Evolutionary conservation across 805 yeast genomes (phyloP).

Genomic region (Lipomyces sp.): DNA sequence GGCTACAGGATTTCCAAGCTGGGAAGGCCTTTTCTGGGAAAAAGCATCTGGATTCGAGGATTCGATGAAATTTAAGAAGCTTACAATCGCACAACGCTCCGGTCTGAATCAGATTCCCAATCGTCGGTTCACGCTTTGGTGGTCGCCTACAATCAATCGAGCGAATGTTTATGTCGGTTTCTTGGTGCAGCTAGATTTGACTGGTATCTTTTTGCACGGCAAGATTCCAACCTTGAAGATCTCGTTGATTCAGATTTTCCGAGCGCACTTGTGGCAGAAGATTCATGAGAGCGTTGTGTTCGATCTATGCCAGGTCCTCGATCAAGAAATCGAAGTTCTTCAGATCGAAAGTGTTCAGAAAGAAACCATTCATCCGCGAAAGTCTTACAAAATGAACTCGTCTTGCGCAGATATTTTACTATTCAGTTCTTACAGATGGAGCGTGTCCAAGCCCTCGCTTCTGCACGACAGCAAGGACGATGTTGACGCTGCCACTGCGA

Average conservation of each 20-base stretch:
- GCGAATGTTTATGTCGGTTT: conserved; percentile 98
- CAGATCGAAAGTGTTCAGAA: conserved; percentile 87
- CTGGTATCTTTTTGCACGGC: conserved; percentile 97
- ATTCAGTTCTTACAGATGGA: conserved; percentile 79
- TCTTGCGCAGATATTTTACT: conserved; percentile 90
- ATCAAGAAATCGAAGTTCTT: conserved; percentile 79
- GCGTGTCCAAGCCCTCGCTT: conserved; percentile 73
- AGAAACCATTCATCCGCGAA: conserved; percentile 93
- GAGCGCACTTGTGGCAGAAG: conserved; percentile 99
- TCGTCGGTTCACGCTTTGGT: conserved; percentile 96
- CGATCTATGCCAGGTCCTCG: conserved; percentile 90
- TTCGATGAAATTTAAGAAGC: conserved; percentile 87
- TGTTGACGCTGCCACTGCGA: conserved; percentile 59
- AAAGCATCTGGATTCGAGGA: conserved; percentile 97
- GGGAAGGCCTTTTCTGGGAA: conserved; percentile 99
- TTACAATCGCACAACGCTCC: conserved; percentile 96
- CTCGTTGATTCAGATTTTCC: conserved; percentile 90
- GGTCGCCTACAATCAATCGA: conserved; percentile 98
- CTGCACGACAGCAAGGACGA: conserved; percentile 72
- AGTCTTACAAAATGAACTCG: conserved; percentile 95
- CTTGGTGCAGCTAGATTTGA: conserved; percentile 90
- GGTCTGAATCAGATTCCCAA: conserved; percentile 98
- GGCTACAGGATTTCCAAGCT: conserved; percentile 95
- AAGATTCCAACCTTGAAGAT: conserved; percentile 96
- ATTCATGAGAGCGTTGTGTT: conserved; percentile 94